Base-by-base conservation (phyloP, 2,329 filamentous ascomycete species). In the Tothia fuscella region DNA sequence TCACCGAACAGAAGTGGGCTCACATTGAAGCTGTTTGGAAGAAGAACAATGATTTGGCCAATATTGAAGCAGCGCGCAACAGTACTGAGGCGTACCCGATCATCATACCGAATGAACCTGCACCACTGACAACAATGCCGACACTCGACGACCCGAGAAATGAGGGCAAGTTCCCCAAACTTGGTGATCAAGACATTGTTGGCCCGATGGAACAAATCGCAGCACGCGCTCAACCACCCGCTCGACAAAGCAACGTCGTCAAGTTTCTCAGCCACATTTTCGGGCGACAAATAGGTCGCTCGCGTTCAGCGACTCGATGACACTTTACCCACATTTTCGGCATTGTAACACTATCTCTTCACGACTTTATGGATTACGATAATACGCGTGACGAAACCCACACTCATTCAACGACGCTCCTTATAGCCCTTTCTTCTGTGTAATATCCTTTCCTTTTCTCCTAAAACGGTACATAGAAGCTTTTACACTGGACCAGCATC, bases 121-220 rank as follows among this genome's bases (percentile, higher is more conserved):
- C 71, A 44, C 65, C 78, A 22, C 68, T 80, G 31, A 74, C 74
- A 45, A 75, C 74, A 43, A 76, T 87, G 48, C 81, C 82, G 0
- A 71, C 74, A 20, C 73, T 88, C 50, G 68, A 80, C 47, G 78
- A 83, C 55, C 69, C 80, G 43, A 60, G 70, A 59, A 64, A 68
- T 55, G 72, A 82, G 47, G 81, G 82, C 55, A 94, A 95, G 60
- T 95, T 94, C 53, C 87, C 87, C 19, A 78, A 80, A 51, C 74
- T 89, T 24, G 87, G 87, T 40, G 87, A 94, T 53, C 81, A 88
- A 52, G 88, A 93, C 59, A 93, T 95, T 56, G 86, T 95, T 33
- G 88, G 88, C 1, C 88, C 88, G 5, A 94, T 95, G 88, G 76
- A 78, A 51, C 72, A 64, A 48, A 47, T 61, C 17, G 33, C 45